Conservation (phyloP, 1,284 basidiomycete species). For the Athelia psychrophila region DNA sequence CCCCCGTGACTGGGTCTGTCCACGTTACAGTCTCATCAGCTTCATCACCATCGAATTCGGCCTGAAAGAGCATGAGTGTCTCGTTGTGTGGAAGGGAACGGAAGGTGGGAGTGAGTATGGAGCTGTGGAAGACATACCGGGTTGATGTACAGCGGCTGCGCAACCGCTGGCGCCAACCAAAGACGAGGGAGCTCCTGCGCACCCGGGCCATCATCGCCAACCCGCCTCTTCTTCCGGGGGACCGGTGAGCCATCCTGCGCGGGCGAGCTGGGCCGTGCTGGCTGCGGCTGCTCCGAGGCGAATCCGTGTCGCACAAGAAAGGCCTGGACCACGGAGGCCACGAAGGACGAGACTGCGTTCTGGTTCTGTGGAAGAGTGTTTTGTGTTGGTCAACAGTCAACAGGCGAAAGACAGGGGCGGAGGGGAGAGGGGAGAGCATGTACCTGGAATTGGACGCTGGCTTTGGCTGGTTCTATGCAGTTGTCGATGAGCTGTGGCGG, state of each 20-base stretch:
- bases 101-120: constrained; percentile 4
- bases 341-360: constrained; percentile 46
- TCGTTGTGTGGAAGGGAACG: too few relatives aligned
- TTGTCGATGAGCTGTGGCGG: constrained; percentile 71
- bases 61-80: neutral
- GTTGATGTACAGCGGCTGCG: constrained; percentile 7
- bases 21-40: constrained; percentile 38
- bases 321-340: constrained; percentile 56
- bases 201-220: constrained; percentile 24
- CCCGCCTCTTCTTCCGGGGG: constrained; percentile 41
- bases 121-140: constrained; percentile 16
- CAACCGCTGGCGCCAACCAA: neutral
- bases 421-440: constrained; percentile 13
- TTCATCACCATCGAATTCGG: constrained; percentile 7
- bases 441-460: constrained; percentile 66
- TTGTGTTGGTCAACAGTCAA: neutral
- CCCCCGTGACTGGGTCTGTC: constrained; percentile 64
- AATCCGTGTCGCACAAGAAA: constrained; percentile 73
- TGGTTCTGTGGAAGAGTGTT: constrained; percentile 44
- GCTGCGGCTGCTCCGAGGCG: constrained; percentile 18
- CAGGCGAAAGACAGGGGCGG: constrained; percentile 8
- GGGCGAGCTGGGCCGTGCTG: constrained; percentile 2
- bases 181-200: constrained; percentile 24
- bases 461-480: constrained; percentile 75
- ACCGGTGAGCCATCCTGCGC: constrained; percentile 18